Percentiles rank a stretch among this genome's conserved stretches.
phyloP scores from a whole-genome alignment of 164 flowering plant genomes.

The Pachysandra terminalis region DNA sequence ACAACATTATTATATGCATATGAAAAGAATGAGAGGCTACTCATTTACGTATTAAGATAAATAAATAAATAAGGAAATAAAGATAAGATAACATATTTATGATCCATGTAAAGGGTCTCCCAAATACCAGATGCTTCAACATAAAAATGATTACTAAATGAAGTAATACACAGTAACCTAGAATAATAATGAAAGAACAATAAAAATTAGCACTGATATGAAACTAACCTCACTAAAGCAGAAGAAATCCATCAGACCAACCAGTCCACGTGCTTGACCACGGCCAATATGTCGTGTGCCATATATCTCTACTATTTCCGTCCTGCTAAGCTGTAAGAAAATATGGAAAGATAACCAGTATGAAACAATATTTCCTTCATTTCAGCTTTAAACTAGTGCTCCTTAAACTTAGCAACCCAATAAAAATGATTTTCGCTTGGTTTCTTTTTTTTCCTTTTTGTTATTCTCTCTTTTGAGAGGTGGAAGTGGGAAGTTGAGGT shows the following conservation, averaged over 20 bases:
- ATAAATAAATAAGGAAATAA: no score
- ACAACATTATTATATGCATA: not conserved
- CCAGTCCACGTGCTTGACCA: constrained; percentile 87
- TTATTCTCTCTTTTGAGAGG: no score
- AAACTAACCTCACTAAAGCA: constrained; percentile 93
- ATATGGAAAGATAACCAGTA: not conserved
- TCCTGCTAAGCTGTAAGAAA: constrained; percentile 55
- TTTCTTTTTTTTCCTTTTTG: no score
- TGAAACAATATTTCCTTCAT: not conserved
- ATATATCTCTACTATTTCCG: constrained; percentile 72
- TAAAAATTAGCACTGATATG: not conserved
- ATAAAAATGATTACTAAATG: not conserved
- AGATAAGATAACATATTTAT: no score
- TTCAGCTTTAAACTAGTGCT: not conserved
- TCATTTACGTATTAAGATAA: no score
- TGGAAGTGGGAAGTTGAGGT: no score
- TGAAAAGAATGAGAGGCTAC: not conserved
- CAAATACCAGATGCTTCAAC: not conserved
- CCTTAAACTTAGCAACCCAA: not conserved
- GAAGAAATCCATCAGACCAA: constrained; percentile 93
- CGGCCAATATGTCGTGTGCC: constrained; percentile 96
- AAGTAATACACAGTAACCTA: no score
- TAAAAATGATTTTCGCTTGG: no score
- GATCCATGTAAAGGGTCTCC: no score
- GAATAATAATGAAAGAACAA: not conserved